Conservation (phyloP, 2,329 filamentous ascomycete genomes). For the Anthostomella pinea region DNA sequence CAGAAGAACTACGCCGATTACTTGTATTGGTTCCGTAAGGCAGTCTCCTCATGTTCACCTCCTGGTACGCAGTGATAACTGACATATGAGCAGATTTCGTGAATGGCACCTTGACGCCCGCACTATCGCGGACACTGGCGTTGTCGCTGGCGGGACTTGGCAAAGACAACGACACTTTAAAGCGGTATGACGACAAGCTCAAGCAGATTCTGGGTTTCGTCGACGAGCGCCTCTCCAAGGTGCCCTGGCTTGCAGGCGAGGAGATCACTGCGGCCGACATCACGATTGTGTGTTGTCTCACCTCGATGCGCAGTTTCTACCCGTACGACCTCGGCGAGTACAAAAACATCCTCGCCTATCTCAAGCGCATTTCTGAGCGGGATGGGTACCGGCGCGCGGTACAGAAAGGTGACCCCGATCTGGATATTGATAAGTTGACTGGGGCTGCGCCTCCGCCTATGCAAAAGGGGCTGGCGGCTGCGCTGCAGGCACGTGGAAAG, state of each 20-base stretch:
- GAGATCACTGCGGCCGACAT: conserved; percentile 65
- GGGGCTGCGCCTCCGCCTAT: conserved; percentile 17
- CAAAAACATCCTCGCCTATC: conserved; percentile 42
- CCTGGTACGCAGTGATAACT: conserved; percentile 1
- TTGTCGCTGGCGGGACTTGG: conserved; percentile 31
- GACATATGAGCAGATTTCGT: conserved; percentile 42
- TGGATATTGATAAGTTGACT: conserved; percentile 32
- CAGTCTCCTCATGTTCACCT: too few relatives aligned
- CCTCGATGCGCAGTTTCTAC: conserved; percentile 56
- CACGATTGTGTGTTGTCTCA: conserved; percentile 60
- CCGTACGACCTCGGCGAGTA: conserved; percentile 41
- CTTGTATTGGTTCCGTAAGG: conserved; percentile 57
- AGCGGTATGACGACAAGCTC: conserved; percentile 34
- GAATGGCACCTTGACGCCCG: conserved; percentile 43
- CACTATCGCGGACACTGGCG: conserved; percentile 37
- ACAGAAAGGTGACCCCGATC: conserved; percentile 46
- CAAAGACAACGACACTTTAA: conserved; percentile 28
- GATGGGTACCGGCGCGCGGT: conserved; percentile 47
- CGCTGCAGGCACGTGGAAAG: conserved; percentile 5
- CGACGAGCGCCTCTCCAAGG: conserved; percentile 46
- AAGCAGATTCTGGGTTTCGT: conserved; percentile 40
- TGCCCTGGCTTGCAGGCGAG: conserved; percentile 56
- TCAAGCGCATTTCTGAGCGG: conserved; percentile 42
- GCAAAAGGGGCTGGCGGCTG: conserved; percentile 12
- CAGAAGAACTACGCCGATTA: conserved; percentile 56